phyloP scores from a whole-genome alignment of 176 grass and related monocot species.

The Oryza glumipatula region DNA sequence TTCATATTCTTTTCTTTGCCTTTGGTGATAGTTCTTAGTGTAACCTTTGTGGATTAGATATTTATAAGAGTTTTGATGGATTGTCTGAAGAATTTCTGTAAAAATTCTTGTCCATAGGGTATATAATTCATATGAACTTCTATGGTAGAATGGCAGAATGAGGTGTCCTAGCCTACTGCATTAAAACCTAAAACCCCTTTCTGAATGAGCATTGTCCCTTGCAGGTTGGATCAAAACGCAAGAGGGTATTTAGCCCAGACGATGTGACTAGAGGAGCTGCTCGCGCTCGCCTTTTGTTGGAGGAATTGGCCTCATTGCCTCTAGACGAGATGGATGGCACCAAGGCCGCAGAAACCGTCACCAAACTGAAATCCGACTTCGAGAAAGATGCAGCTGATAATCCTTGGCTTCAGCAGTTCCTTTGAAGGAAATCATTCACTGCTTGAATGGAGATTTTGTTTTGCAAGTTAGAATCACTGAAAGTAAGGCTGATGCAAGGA shows the following conservation, averaged over 20 bases:
- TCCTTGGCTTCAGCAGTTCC: slow-evolving; percentile 94
- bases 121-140: slow-evolving; percentile 8
- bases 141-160: background rate
- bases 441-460: background rate
- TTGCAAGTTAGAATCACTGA: background rate
- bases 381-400: slow-evolving; percentile 66
- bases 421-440: slow-evolving; percentile 41
- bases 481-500: slow-evolving; percentile 30
- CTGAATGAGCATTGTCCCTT: slow-evolving; percentile 28
- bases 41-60: background rate
- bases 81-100: background rate
- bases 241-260: slow-evolving; percentile 69
- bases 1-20: background rate
- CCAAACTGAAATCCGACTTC: slow-evolving; percentile 62
- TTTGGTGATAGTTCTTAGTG: slow-evolving; percentile 3
- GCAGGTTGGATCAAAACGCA: slow-evolving; percentile 79
- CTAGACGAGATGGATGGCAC: slow-evolving; percentile 65
- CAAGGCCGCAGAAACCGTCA: slow-evolving; percentile 47
- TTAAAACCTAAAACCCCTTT: background rate
- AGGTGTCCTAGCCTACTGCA: background rate
- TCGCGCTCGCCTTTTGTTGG: slow-evolving; percentile 69
- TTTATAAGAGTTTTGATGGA: background rate
- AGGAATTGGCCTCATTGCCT: slow-evolving; percentile 67
- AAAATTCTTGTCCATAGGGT: background rate
- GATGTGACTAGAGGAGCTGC: slow-evolving; percentile 77